Conservation (phyloP, 2,329 filamentous ascomycete species). For the Penicillium palitans region DNA sequence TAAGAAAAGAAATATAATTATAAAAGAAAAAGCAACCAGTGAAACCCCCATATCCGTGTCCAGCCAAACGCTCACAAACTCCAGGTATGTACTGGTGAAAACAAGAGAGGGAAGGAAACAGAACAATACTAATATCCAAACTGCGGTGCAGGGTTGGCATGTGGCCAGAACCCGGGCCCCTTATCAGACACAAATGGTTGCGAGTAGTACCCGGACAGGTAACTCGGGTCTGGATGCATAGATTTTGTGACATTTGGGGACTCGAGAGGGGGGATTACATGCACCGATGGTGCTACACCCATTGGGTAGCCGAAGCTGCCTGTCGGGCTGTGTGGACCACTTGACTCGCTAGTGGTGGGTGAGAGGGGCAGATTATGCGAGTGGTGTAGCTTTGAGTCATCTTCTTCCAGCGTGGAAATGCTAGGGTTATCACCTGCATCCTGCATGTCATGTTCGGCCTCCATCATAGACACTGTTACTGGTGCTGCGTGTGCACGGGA, state of each 20-base stretch:
- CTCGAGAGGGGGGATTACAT: conserved; percentile 14
- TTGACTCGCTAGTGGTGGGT: conserved; percentile 25
- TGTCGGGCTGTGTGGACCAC: conserved; percentile 22
- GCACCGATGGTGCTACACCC: conserved; percentile 10
- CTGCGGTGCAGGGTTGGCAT: conserved; percentile 11
- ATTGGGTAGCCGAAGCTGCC: conserved; percentile 17
- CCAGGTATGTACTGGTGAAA: conserved; percentile 1
- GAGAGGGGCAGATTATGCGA: conserved; percentile 17
- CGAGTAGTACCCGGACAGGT: conserved; percentile 18
- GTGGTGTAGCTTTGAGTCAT: conserved; percentile 1
- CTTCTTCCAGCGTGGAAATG: conserved; percentile 9
- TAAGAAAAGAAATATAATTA: neutral
- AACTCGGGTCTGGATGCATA: conserved; percentile 12
- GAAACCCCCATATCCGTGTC: neutral
- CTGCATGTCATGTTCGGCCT: conserved; percentile 3
- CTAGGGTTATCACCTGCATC: conserved; percentile 3
- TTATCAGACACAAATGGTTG: conserved; percentile 17
- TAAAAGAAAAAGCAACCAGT: neutral
- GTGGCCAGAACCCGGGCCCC: conserved; percentile 21
- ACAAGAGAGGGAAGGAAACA: neutral
- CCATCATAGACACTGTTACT: neutral
- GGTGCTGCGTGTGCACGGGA: conserved; percentile 13
- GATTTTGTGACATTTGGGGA: conserved; percentile 10
- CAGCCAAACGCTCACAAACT: conserved; percentile 8
- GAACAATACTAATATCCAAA: conserved; percentile 20